Conservation (phyloP, 2,329 filamentous ascomycete species). For the Pseudopithomyces chartarum region DNA sequence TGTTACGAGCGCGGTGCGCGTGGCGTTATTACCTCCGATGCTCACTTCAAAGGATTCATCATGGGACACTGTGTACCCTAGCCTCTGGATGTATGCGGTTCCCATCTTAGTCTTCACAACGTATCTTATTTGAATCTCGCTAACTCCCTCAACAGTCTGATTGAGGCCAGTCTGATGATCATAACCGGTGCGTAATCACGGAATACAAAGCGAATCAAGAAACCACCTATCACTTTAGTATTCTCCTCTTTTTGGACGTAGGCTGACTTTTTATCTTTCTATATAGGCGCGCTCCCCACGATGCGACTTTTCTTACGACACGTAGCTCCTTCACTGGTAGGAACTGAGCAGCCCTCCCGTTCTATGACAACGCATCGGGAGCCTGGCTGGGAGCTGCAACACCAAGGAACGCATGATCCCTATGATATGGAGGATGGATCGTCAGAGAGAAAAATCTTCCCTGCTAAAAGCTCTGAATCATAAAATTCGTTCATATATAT, state of each 20-base stretch:
- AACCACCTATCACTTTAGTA: too few species aligned
- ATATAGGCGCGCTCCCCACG: constrained; percentile 39
- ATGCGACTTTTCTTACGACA: constrained; percentile 47
- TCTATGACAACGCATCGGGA: background rate
- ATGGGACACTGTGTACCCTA: constrained; percentile 17
- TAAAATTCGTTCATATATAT: too few species aligned
- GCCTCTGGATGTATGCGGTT: constrained; percentile 19
- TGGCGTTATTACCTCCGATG: constrained; percentile 18
- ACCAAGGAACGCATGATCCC: constrained; percentile 8
- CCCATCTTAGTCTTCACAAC: background rate
- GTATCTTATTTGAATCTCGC: background rate
- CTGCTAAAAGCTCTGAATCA: background rate
- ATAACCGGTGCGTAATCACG: constrained; percentile 36
- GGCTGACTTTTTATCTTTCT: too few species aligned
- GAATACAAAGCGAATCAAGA: too few species aligned
- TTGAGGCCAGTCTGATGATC: constrained; percentile 49
- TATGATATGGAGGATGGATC: constrained; percentile 9
- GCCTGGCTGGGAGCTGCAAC: constrained; percentile 12
- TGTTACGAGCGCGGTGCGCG: constrained; percentile 17
- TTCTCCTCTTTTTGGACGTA: too few species aligned
- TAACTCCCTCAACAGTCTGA: background rate
- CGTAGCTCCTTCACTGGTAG: constrained; percentile 32
- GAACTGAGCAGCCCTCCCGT: background rate
- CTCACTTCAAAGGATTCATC: constrained; percentile 12
- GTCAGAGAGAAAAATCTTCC: constrained; percentile 9